Percentiles rank a stretch among this genome's conserved stretches.
These are phyloP conservation scores for Discostella stelligera DNA, from an alignment of 352 stramenopile genomes.

Conservation along the genomic window DNA sequence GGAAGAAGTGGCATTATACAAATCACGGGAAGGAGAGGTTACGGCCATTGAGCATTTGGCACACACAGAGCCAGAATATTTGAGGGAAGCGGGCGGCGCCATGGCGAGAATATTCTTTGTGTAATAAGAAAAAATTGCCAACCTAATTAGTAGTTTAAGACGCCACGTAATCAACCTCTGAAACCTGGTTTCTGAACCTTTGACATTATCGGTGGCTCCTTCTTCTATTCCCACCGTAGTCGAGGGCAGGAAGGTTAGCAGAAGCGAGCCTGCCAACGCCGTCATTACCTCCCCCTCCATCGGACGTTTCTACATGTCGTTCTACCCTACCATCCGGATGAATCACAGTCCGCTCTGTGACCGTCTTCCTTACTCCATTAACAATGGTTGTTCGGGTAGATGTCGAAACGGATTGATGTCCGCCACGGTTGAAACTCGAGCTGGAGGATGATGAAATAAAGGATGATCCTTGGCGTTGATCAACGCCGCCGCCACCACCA, in stretches of 20 bases:
- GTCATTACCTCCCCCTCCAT: slow-evolving; percentile 18
- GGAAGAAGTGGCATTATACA: slow-evolving; percentile 66
- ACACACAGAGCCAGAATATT: slow-evolving; percentile 58
- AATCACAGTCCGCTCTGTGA: slow-evolving; percentile 68
- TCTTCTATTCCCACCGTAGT: slow-evolving; percentile 28
- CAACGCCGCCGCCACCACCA: not conserved
- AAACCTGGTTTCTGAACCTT: too few relatives aligned
- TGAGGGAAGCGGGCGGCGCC: slow-evolving; percentile 63
- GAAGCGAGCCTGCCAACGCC: slow-evolving; percentile 6
- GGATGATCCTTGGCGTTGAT: not conserved
- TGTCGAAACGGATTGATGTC: slow-evolving; percentile 47
- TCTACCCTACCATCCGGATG: slow-evolving; percentile 79
- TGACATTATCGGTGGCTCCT: slow-evolving; percentile 13
- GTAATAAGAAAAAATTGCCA: slow-evolving; percentile 17
- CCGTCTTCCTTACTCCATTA: slow-evolving; percentile 74
- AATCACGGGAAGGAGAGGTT: slow-evolving; percentile 53
- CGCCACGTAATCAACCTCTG: not conserved
- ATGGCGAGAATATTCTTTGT: slow-evolving; percentile 81
- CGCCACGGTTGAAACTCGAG: slow-evolving; percentile 35
- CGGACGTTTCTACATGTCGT: slow-evolving; percentile 54
- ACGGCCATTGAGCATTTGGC: slow-evolving; percentile 72
- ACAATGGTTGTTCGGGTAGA: slow-evolving; percentile 71
- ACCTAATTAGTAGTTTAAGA: not conserved
- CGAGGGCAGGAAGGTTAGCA: slow-evolving; percentile 24
- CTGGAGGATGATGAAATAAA: slow-evolving; percentile 38